Evolutionary conservation across 208 protist genomes (phyloP).

Genomic region (Leishmania mexicana): DNA sequence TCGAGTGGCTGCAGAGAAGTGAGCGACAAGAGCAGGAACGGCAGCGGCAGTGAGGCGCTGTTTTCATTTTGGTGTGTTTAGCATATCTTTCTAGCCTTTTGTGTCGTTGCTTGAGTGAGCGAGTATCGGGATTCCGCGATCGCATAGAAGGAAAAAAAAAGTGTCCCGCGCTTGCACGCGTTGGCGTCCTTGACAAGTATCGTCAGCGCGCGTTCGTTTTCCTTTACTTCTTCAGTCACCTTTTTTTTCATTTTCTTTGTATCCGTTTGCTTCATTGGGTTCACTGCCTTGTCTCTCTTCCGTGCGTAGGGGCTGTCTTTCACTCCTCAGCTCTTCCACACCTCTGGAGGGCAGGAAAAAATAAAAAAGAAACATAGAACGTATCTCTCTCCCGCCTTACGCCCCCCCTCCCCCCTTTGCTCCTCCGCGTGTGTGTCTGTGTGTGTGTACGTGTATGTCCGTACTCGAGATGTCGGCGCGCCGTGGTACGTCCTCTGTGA

Average conservation of each 20-base stretch:
- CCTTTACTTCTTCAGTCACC: background rate
- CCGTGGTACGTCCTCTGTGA: conserved; percentile 8
- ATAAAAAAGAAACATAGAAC: background rate
- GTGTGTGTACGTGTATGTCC: background rate
- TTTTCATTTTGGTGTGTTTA: background rate
- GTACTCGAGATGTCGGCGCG: conserved; percentile 19
- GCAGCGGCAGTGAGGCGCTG: background rate
- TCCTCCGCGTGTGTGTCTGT: background rate
- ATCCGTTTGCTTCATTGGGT: background rate
- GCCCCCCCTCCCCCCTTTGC: background rate
- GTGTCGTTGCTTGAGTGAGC: background rate
- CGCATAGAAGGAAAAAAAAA: background rate
- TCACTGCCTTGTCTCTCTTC: background rate
- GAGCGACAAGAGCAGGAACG: background rate
- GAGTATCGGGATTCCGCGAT: background rate
- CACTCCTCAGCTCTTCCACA: background rate
- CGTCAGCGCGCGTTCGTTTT: background rate
- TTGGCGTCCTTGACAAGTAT: background rate
- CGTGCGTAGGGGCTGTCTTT: background rate
- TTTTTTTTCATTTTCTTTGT: background rate
- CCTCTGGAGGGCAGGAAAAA: background rate
- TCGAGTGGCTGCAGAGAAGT: background rate
- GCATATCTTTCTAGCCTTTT: background rate
- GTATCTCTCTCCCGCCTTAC: background rate
- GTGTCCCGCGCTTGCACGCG: background rate